A percentile compares a stretch with the other conserved stretches of the same genome.
phyloP scores from a whole-genome alignment of 2,329 filamentous ascomycete genomes.

The Calonectria hawksworthii region DNA sequence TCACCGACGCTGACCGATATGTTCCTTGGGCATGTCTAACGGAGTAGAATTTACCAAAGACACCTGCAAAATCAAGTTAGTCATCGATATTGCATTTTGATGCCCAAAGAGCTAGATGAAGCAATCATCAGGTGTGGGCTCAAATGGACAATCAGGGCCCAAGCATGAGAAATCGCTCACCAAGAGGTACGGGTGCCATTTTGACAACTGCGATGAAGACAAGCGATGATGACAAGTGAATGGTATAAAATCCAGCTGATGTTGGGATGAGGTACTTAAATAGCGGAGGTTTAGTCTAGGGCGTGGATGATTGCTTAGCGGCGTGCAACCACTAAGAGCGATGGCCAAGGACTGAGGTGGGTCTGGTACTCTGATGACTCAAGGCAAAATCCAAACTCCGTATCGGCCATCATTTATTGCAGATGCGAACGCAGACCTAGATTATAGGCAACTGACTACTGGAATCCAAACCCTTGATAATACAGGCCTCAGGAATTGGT shows the following conservation, averaged over 20 bases:
- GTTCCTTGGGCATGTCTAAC: slow-evolving; percentile 12
- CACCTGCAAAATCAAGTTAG: neutral
- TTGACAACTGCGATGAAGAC: neutral
- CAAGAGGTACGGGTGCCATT: neutral
- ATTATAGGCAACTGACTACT: neutral
- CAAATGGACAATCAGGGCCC: neutral
- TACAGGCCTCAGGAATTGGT: neutral
- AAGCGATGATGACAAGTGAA: neutral
- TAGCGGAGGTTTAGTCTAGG: neutral
- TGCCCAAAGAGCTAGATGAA: neutral
- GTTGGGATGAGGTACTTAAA: slow-evolving; percentile 3
- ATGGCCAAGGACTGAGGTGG: neutral
- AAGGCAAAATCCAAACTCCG: neutral
- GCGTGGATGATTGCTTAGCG: neutral
- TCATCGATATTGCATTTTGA: neutral
- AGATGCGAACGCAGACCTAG: neutral
- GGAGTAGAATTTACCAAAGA: slow-evolving; percentile 26
- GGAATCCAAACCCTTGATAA: neutral
- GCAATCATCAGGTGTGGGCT: neutral
- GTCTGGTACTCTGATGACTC: neutral
- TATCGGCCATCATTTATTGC: neutral
- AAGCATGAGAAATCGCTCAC: neutral
- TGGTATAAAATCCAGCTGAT: neutral
- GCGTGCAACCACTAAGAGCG: neutral
- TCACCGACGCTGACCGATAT: slow-evolving; percentile 30